These are phyloP conservation scores for Mortierella sp. DNA, from an alignment of 371 early-diverging fungal species.

Conservation along the genomic window DNA sequence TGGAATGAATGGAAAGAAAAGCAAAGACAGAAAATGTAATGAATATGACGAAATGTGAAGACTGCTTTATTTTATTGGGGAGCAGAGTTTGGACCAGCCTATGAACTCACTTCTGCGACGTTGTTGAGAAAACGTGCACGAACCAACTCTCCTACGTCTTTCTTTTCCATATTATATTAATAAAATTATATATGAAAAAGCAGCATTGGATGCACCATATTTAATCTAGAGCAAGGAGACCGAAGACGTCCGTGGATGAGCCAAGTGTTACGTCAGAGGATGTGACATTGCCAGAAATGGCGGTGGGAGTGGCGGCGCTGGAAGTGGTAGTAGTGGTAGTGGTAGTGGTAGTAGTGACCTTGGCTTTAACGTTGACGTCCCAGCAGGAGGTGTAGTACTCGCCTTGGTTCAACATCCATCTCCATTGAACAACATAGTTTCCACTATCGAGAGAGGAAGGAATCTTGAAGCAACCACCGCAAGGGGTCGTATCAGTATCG, in stretches of 20 bases:
- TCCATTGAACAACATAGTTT: slow-evolving; percentile 49
- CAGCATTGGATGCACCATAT: neutral
- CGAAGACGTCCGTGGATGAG: slow-evolving; percentile 29
- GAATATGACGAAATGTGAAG: neutral
- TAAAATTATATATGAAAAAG: too few relatives aligned
- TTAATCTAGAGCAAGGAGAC: slow-evolving; percentile 28
- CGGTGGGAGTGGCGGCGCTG: too few relatives aligned
- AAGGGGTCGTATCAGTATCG: slow-evolving; percentile 32
- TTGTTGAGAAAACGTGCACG: neutral
- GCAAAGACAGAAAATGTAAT: neutral
- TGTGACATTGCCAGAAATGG: too few relatives aligned
- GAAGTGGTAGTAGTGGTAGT: neutral
- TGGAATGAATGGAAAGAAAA: neutral
- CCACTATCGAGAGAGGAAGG: slow-evolving; percentile 19
- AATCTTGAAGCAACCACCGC: slow-evolving; percentile 46
- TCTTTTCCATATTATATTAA: too few relatives aligned
- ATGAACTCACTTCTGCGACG: neutral
- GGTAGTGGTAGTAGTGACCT: neutral
- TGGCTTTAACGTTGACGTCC: slow-evolving; percentile 33
- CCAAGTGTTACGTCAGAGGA: slow-evolving; percentile 10
- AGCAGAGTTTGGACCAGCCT: neutral
- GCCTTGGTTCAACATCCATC: slow-evolving; percentile 37
- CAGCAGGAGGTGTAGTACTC: slow-evolving; percentile 55
- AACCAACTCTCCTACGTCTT: too few relatives aligned
- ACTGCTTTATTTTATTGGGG: neutral